Conservation (phyloP, 805 yeast species). For the Metschnikowia koreensis region DNA sequence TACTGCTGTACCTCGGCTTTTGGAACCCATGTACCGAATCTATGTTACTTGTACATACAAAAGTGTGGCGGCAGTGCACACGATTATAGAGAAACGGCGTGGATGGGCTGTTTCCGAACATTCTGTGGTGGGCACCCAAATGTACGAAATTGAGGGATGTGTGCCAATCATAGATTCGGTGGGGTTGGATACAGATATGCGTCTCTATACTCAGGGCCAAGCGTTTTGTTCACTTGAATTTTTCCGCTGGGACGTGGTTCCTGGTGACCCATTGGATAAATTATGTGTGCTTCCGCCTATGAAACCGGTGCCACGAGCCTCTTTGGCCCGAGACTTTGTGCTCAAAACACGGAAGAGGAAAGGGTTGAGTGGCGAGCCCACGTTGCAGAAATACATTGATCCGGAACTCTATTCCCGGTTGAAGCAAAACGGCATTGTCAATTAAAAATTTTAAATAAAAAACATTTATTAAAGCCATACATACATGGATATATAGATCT, state of each 20-base stretch:
- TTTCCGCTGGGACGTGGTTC: conserved; percentile 72
- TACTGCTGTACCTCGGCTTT: conserved; percentile 70
- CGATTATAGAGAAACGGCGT: conserved; percentile 59
- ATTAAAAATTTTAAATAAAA: background rate
- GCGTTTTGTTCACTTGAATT: conserved; percentile 69
- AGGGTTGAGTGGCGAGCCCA: conserved; percentile 69
- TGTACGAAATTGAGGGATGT: conserved; percentile 57
- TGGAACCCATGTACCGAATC: conserved; percentile 78
- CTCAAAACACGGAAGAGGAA: conserved; percentile 86
- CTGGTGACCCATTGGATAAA: conserved; percentile 87
- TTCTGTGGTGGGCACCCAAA: conserved; percentile 72
- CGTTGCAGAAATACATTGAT: conserved; percentile 65
- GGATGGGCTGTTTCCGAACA: conserved; percentile 50
- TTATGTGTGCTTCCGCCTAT: conserved; percentile 62
- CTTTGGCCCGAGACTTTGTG: conserved; percentile 84
- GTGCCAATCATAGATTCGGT: conserved; percentile 89
- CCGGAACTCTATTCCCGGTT: conserved; percentile 53
- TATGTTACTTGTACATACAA: conserved; percentile 53
- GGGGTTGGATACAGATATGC: conserved; percentile 84
- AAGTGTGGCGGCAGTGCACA: conserved; percentile 48
- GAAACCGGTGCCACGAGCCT: conserved; percentile 67
- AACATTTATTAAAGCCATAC: background rate
- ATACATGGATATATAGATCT: background rate
- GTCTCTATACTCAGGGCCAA: conserved; percentile 75
- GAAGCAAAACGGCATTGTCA: conserved; percentile 43